A percentile compares a stretch with the other conserved stretches of the same genome.
These are phyloP conservation scores for Iris macrosiphon DNA, from an alignment of 106 monocot species.

Conservation along the genomic window DNA sequence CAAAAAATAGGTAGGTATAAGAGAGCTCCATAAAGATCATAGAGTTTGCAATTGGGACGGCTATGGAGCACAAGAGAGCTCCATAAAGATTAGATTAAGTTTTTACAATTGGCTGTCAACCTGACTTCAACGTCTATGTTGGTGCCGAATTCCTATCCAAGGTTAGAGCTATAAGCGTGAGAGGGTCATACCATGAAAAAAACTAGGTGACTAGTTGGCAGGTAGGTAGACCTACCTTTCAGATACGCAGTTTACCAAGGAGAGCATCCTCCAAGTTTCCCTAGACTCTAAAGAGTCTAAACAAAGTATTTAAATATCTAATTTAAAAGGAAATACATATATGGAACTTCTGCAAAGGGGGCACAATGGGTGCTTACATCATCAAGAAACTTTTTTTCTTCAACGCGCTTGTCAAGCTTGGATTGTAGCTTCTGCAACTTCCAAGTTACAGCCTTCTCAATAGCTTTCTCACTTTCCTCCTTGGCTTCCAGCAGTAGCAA, in stretches of 20 bases:
- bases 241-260: neutral
- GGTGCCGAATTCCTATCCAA: neutral
- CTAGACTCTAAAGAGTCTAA: neutral
- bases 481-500: slow-evolving; percentile 55
- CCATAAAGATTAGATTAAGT: too few species aligned
- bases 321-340: neutral
- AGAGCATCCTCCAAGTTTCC: neutral
- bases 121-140: neutral
- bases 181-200: too few species aligned
- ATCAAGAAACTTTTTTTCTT: slow-evolving; percentile 77
- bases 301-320: too few species aligned
- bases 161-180: too few species aligned
- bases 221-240: neutral
- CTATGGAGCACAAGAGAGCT: too few species aligned
- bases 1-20: neutral
- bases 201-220: neutral
- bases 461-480: slow-evolving; percentile 68
- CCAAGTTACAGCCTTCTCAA: slow-evolving; percentile 46
- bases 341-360: neutral
- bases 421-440: slow-evolving; percentile 64
- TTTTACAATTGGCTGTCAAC: neutral
- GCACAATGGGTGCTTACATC: slow-evolving; percentile 37
- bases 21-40: neutral
- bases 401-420: slow-evolving; percentile 47
- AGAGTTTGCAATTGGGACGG: neutral